Base-by-base conservation (phyloP, 257 asterid genomes). In the Osmanthus fragrans region DNA sequence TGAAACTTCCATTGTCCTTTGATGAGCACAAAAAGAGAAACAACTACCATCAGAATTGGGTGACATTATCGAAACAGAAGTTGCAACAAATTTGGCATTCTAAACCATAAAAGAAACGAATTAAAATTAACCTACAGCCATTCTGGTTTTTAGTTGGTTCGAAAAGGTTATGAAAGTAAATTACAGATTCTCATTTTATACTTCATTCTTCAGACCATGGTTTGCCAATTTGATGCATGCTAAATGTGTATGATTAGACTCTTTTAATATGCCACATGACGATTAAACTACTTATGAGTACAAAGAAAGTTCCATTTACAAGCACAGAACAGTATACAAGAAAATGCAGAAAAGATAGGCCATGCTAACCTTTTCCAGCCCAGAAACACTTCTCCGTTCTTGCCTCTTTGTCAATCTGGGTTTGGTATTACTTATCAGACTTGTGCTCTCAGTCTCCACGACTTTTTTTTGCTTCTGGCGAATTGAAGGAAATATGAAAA, bases 311-410 rank as follows among this genome's bases (percentile, higher is more conserved):
- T 51, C 25, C 23, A 71, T 67, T 56, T 65, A 72, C 47, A 71
- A 75, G 76, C 69, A 64, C 74, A 37, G 36, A 16, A 71, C 49
- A 70, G 15, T 27, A 37, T 73, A 76, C 56, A 70, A 64, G 65
- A 80, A 75, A 51, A 64, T 66, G 21, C 66, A 64, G 67, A 56
- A 78, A 36, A 47, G 73, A 47, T 45, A 47, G 65, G 42, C 19
- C 18, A 34, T 32, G 75, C 87, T 65, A 73, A 93, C 99, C 98
- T 96, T 93, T 75, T 85, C 92, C 85, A 89, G 76, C 77, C 92
- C 92, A 45, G 84, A 7, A 39, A 81, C 45, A 78, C 84, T 87
- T 84, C 70, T 89, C 73, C 58, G 86, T 40, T 86, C 92, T 58
- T 82, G 89, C 79, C 86, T 89, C 88, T 90, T 93, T 82, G 29